Conservation (phyloP, 2,329 filamentous ascomycete genomes). For the Apiospora hydei region DNA sequence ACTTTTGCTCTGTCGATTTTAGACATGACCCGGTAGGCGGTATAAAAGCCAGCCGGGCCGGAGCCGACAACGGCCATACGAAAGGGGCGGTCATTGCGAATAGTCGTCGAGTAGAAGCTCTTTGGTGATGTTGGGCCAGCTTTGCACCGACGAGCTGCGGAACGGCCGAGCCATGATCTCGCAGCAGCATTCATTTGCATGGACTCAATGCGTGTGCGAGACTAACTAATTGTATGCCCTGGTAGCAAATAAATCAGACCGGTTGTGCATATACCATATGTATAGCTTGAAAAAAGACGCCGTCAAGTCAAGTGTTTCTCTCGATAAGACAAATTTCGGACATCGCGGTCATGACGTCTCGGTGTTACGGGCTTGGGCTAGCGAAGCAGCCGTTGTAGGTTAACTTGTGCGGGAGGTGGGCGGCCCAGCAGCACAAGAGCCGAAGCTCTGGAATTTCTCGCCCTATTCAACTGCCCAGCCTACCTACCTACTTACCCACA, state of each 20-base stretch:
- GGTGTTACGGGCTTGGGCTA: slow-evolving; percentile 15
- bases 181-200: slow-evolving; percentile 35
- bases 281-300: background rate
- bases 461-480: too few species aligned
- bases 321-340: background rate
- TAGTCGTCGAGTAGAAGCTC: slow-evolving; percentile 37
- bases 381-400: too few species aligned
- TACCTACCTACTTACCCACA: too few species aligned
- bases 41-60: slow-evolving; percentile 95
- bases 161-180: slow-evolving; percentile 38
- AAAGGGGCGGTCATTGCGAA: slow-evolving; percentile 58
- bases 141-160: slow-evolving; percentile 34
- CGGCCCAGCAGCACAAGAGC: background rate
- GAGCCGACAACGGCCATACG: slow-evolving; percentile 91
- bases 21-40: slow-evolving; percentile 83
- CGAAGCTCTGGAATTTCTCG: background rate
- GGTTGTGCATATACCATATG: background rate
- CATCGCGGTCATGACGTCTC: slow-evolving; percentile 5
- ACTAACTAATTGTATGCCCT: background rate
- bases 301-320: background rate
- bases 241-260: background rate
- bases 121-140: slow-evolving; percentile 22
- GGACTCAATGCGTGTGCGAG: background rate
- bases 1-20: slow-evolving; percentile 75
- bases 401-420: background rate